These are phyloP conservation scores for Chaetomium tenue DNA, from an alignment of 495 filamentous ascomycete species.

Conservation along the genomic window DNA sequence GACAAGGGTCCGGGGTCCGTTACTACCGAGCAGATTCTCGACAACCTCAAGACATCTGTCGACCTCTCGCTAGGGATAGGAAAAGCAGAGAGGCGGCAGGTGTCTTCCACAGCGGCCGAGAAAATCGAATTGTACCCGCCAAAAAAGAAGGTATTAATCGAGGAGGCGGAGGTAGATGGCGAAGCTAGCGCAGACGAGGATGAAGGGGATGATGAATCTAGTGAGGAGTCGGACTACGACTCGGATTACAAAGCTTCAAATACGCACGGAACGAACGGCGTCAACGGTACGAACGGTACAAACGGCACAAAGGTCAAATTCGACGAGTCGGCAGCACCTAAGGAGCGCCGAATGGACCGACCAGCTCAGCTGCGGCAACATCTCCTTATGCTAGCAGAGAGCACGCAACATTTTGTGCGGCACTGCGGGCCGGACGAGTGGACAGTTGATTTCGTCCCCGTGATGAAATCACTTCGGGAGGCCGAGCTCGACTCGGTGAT, in stretches of 20 bases:
- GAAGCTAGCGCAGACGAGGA: constrained; percentile 40
- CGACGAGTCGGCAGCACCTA: constrained; percentile 34
- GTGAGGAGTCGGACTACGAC: constrained; percentile 39
- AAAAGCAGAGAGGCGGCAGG: constrained; percentile 39
- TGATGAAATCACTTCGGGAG: constrained; percentile 66
- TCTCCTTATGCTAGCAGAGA: constrained; percentile 69
- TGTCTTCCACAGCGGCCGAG: constrained; percentile 45
- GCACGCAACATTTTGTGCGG: constrained; percentile 65
- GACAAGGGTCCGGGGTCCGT: constrained; percentile 30
- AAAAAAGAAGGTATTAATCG: constrained; percentile 45
- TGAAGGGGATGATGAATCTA: constrained; percentile 45
- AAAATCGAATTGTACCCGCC: constrained; percentile 40
- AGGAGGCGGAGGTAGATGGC: constrained; percentile 37
- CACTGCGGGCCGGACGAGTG: constrained; percentile 67
- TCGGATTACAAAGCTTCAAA: constrained; percentile 29
- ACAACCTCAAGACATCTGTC: constrained; percentile 41
- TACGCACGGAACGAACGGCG: constrained; percentile 32
- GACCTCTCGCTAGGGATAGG: constrained; percentile 50
- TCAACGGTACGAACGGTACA: constrained; percentile 33
- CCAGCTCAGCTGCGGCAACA: constrained; percentile 68
- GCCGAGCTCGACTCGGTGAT: constrained; percentile 76
- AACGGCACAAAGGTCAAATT: constrained; percentile 38
- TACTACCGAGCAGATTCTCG: constrained; percentile 50
- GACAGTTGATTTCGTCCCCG: constrained; percentile 70
- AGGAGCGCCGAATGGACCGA: constrained; percentile 46